A percentile compares a stretch with the other conserved stretches of the same genome.
These are phyloP conservation scores for Chlorella sp. DNA, from an alignment of 139 green algal species.

Conservation along the genomic window DNA sequence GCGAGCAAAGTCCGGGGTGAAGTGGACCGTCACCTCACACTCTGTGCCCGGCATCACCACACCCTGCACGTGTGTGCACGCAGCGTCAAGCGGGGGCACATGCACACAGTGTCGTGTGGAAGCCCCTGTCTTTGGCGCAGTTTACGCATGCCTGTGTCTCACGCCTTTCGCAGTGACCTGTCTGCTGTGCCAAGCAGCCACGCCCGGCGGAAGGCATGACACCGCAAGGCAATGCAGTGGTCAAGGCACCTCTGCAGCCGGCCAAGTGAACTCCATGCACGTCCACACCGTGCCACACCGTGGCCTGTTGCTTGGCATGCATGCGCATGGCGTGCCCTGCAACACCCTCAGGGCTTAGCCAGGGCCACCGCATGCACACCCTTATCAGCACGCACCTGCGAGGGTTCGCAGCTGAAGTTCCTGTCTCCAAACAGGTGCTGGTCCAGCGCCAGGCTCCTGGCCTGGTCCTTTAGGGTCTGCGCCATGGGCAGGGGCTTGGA, in stretches of 20 bases:
- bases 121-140: no score
- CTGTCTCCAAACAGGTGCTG: conserved; percentile 35
- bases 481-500: background rate
- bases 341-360: no score
- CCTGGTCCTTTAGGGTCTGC: background rate
- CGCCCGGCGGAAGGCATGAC: no score
- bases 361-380: background rate
- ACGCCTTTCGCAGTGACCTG: no score
- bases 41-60: conserved; percentile 51
- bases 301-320: no score
- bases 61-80: conserved; percentile 34
- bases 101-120: background rate
- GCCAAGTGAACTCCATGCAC: no score
- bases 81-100: background rate
- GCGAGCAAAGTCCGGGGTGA: conserved; percentile 56
- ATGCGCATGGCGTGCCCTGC: no score
- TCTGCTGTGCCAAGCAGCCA: no score
- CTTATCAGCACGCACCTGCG: background rate
- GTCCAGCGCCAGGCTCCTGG: conserved; percentile 20
- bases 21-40: conserved; percentile 63
- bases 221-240: no score
- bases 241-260: no score
- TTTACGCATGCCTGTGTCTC: no score
- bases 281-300: no score
- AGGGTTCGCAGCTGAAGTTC: conserved; percentile 8